phyloP scores from a whole-genome alignment of 2,329 filamentous ascomycete species.

The Aspergillus sp. region DNA sequence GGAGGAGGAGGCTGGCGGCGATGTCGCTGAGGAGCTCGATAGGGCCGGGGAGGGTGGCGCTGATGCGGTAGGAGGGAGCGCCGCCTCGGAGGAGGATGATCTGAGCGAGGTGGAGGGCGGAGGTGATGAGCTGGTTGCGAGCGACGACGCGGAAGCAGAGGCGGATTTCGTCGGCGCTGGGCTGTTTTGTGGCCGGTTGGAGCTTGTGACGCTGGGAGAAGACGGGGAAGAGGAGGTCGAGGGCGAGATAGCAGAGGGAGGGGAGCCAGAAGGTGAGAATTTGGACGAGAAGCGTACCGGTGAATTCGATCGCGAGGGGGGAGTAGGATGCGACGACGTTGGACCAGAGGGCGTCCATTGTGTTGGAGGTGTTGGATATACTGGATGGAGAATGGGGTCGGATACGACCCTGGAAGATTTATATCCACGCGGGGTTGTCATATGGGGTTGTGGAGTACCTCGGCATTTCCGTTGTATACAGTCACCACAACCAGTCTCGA shows the following conservation, averaged over 20 bases:
- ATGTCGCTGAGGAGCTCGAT: constrained; percentile 43
- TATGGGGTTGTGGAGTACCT: not conserved
- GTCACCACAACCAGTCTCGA: too few relatives aligned
- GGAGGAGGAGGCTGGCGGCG: constrained; percentile 39
- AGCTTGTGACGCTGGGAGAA: constrained; percentile 55
- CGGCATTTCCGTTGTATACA: not conserved
- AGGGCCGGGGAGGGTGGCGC: constrained; percentile 34
- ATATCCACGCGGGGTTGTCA: too few relatives aligned
- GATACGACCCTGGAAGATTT: too few relatives aligned
- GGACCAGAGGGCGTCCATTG: constrained; percentile 4
- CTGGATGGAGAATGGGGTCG: not conserved
- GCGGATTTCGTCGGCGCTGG: constrained; percentile 43
- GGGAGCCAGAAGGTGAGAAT: constrained; percentile 26
- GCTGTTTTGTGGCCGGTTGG: constrained; percentile 52
- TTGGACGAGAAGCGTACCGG: constrained; percentile 24
- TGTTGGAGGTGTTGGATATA: not conserved
- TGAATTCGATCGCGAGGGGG: constrained; percentile 22
- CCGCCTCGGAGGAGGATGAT: constrained; percentile 15
- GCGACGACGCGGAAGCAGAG: constrained; percentile 46
- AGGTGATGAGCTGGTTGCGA: constrained; percentile 48
- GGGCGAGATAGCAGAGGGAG: constrained; percentile 38
- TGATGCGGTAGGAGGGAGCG: constrained; percentile 39
- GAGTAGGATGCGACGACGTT: constrained; percentile 2
- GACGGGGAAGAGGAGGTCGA: constrained; percentile 45
- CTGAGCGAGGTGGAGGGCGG: constrained; percentile 30